These are phyloP conservation scores for Hyphodiscus hymeniophilus DNA, from an alignment of 495 filamentous ascomycete species.

Conservation along the genomic window DNA sequence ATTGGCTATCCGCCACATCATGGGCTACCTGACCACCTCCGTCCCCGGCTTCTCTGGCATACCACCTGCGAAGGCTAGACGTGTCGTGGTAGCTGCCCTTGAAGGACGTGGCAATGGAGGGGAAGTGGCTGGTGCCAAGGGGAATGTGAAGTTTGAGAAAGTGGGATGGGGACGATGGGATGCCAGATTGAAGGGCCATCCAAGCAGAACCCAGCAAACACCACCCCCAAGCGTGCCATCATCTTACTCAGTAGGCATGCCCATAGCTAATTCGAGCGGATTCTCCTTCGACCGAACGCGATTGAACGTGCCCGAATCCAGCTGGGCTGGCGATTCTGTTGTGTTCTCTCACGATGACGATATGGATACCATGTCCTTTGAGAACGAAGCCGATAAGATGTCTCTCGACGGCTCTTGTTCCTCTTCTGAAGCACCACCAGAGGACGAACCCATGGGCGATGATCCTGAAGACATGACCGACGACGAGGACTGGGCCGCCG, in stretches of 20 bases:
- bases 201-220: constrained; percentile 43
- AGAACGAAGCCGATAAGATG: constrained; percentile 94
- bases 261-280: constrained; percentile 48
- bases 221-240: constrained; percentile 38
- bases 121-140: constrained; percentile 52
- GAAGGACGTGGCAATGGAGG: constrained; percentile 62
- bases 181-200: constrained; percentile 64
- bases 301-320: constrained; percentile 45
- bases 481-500: constrained; percentile 92
- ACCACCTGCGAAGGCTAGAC: constrained; percentile 82
- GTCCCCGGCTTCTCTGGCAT: constrained; percentile 91
- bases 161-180: constrained; percentile 97
- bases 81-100: constrained; percentile 76
- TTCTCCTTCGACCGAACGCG: constrained; percentile 40
- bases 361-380: constrained; percentile 60
- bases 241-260: constrained; percentile 52
- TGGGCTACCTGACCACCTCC: constrained; percentile 84
- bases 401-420: constrained; percentile 75
- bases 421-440: constrained; percentile 63
- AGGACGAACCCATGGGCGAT: constrained; percentile 53
- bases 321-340: constrained; percentile 59
- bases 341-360: constrained; percentile 68
- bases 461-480: constrained; percentile 84
- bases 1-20: constrained; percentile 88
- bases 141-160: constrained; percentile 88